Percentiles rank a stretch among this genome's conserved stretches.
phyloP scores from a whole-genome alignment of 73 alveolate genomes.

The Stentor roeselii region DNA sequence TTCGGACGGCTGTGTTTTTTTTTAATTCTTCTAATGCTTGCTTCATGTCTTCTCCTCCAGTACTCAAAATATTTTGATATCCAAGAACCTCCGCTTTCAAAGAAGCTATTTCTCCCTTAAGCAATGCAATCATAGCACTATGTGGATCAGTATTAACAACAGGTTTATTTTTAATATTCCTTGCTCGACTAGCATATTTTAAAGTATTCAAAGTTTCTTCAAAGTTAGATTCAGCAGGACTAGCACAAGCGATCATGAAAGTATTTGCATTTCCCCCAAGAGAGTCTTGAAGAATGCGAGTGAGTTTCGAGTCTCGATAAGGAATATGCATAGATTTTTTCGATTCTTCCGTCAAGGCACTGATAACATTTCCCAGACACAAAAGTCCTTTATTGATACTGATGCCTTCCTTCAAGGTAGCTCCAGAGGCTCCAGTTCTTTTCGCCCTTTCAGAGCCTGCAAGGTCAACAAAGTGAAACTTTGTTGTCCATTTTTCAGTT shows the following conservation, averaged over 20 bases:
- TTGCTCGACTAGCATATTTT: slow-evolving; percentile 95
- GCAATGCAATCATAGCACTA: slow-evolving; percentile 66
- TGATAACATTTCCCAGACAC: slow-evolving; percentile 91
- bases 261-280: slow-evolving; percentile 96
- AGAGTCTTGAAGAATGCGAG: slow-evolving; percentile 96
- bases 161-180: slow-evolving; percentile 88
- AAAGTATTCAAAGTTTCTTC: slow-evolving; percentile 95
- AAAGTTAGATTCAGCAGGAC: slow-evolving; percentile 91
- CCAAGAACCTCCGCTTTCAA: not conserved
- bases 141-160: slow-evolving; percentile 81
- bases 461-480: slow-evolving; percentile 95
- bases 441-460: slow-evolving; percentile 98
- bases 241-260: slow-evolving; percentile 93
- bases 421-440: slow-evolving; percentile 85
- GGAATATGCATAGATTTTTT: slow-evolving; percentile 89
- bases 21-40: not conserved
- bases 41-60: not conserved
- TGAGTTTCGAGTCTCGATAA: slow-evolving; percentile 94
- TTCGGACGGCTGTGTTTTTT: not conserved
- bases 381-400: slow-evolving; percentile 88
- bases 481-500: slow-evolving; percentile 58
- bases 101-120: slow-evolving; percentile 53
- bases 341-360: slow-evolving; percentile 83
- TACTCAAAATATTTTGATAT: not conserved
- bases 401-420: slow-evolving; percentile 92